Conservation (phyloP, 2,329 filamentous ascomycete species). For the Ophiocordyceps sinensis region DNA sequence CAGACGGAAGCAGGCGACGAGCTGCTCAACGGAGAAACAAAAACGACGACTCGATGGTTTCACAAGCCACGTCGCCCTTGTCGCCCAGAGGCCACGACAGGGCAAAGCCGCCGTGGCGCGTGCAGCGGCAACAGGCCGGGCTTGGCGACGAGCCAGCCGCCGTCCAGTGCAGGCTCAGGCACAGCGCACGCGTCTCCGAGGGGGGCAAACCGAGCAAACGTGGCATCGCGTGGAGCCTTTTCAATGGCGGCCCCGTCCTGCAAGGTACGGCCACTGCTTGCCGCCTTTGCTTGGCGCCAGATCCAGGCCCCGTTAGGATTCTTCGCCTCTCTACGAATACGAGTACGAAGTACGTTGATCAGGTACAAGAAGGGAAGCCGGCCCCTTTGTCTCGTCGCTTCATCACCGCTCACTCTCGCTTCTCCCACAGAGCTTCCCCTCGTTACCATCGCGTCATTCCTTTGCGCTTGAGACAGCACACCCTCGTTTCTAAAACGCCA, state of each 20-base stretch:
- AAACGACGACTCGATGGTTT: no score
- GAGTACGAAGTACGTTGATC: no score
- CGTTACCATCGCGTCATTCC: neutral
- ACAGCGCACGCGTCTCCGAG: neutral
- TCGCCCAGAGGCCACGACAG: no score
- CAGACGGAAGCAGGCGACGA: no score
- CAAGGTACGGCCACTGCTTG: conserved; percentile 8
- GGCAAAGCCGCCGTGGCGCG: neutral
- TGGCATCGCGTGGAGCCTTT: neutral
- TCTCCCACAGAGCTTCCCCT: no score
- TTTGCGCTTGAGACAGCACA: neutral
- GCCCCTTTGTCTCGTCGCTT: neutral
- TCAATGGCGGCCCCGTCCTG: neutral
- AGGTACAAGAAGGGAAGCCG: neutral
- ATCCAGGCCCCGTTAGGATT: neutral
- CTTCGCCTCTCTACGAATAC: no score
- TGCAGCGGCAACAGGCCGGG: neutral
- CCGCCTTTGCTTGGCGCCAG: no score
- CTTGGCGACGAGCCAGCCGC: neutral
- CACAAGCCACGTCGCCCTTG: no score
- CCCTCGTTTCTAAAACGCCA: neutral
- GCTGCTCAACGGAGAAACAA: no score
- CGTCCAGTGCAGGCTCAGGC: neutral
- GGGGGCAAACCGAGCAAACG: neutral
- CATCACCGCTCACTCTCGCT: neutral